A percentile compares a stretch with the other conserved stretches of the same genome.
Evolutionary conservation across 805 yeast species (phyloP).

Genomic region (Metschnikowia sp.): DNA sequence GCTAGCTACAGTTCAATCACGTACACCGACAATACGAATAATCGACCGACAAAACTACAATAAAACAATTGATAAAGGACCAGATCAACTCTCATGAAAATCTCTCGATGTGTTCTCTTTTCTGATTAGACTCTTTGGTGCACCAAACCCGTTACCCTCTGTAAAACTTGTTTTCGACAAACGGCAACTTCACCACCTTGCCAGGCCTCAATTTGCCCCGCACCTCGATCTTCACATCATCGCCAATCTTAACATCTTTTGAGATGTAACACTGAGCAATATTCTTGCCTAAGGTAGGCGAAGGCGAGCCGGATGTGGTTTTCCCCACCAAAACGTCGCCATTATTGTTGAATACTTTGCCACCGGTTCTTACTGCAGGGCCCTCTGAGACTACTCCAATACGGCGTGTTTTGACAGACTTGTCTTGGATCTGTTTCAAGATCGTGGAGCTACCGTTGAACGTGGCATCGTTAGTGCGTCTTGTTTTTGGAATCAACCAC

Average conservation of each 20-base stretch:
- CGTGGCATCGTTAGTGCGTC: slow-evolving; percentile 48
- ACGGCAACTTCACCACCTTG: slow-evolving; percentile 76
- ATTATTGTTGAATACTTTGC: slow-evolving; percentile 54
- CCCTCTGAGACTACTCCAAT: slow-evolving; percentile 77
- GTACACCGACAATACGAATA: too few relatives aligned
- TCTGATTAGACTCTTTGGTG: too few relatives aligned
- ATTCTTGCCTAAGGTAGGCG: slow-evolving; percentile 65
- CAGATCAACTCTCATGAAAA: too few relatives aligned
- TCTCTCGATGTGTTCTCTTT: too few relatives aligned
- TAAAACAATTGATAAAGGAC: too few relatives aligned
- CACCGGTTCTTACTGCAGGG: slow-evolving; percentile 88
- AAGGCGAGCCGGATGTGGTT: slow-evolving; percentile 61
- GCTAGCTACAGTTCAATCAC: too few relatives aligned
- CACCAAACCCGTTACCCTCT: slow-evolving; percentile 26
- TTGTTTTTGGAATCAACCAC: slow-evolving; percentile 84
- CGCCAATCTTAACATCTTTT: slow-evolving; percentile 71
- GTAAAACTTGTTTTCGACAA: slow-evolving; percentile 72
- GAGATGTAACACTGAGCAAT: slow-evolving; percentile 89
- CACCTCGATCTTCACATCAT: slow-evolving; percentile 67
- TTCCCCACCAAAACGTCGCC: slow-evolving; percentile 51
- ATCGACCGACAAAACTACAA: too few relatives aligned
- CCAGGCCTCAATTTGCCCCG: slow-evolving; percentile 83
- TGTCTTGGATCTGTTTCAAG: slow-evolving; percentile 65
- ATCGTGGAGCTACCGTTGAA: slow-evolving; percentile 81
- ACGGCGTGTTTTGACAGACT: slow-evolving; percentile 55